Evolutionary conservation across 805 yeast species (phyloP), one percentile per base, ranked within the genome.

Genomic region (Jamesozyma gamospora): DNA sequence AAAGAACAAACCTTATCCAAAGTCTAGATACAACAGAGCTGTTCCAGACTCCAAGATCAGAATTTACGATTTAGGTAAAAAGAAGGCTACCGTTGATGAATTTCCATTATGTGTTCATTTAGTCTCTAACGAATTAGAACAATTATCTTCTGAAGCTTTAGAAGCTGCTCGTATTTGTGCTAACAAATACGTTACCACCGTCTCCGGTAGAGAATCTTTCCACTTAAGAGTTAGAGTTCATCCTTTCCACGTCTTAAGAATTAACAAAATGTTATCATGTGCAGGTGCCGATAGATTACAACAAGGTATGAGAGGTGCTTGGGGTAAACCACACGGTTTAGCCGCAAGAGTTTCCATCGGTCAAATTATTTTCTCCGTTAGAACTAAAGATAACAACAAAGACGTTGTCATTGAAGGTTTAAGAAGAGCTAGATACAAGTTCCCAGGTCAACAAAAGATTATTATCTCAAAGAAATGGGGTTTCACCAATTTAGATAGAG

Each of bases 231-330:
- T 92, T 72, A 88, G 98, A 78, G 97, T 88, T 66, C 98, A 92
- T 75, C 98, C 98, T 63, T 92, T 84, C 97, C 98, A 92, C 81
- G 98, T 92, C 60, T 81, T 92, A 72, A 83, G 98, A 77, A 92
- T 92, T 79, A 92, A 92, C 92, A 92, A 92, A 86, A 92, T 92
- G 98, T 87, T 92, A 95, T 92, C 98, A 67, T 92, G 98, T 80
- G 98, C 98, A 77, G 98, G 98, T 85, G 98, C 98, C 70, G 98
- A 92, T 90, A 87, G 98, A 84, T 82, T 92, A 75, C 98, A 92
- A 79, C 97, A 92, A 78, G 98, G 98, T 88, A 92, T 92, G 98
- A 90, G 98, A 86, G 94, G 94, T 80, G 98, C 98, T 69, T 92
- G 97, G 97, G 98, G 98, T 87, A 92, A 92, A 79, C 98, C 98